Conservation (phyloP, 352 stramenopile genomes). For the Phytophthora sp. region DNA sequence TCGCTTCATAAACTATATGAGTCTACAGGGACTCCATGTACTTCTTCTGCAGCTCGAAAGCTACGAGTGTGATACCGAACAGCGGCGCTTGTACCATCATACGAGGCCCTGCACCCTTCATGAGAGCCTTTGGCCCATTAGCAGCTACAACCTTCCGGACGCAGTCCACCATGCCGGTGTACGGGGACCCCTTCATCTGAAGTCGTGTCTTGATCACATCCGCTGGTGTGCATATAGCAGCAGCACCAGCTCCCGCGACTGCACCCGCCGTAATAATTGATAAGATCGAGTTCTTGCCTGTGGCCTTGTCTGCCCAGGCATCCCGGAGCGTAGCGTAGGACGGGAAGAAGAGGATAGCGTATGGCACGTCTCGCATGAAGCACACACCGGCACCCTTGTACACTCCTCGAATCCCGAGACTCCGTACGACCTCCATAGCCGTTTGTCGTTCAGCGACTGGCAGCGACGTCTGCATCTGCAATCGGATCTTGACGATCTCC, state of each 20-base stretch:
- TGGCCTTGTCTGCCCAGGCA: slow-evolving; percentile 43
- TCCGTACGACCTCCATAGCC: slow-evolving; percentile 61
- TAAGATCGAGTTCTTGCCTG: slow-evolving; percentile 61
- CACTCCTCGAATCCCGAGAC: slow-evolving; percentile 79
- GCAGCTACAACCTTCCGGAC: slow-evolving; percentile 74
- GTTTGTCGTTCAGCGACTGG: slow-evolving; percentile 64
- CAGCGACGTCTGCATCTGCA: slow-evolving; percentile 87
- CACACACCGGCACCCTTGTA: slow-evolving; percentile 90
- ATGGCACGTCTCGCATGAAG: slow-evolving; percentile 92
- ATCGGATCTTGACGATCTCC: slow-evolving; percentile 93
- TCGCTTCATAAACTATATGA: not conserved
- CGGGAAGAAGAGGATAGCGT: slow-evolving; percentile 94
- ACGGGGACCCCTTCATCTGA: slow-evolving; percentile 81
- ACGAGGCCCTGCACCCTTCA: slow-evolving; percentile 84
- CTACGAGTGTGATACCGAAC: slow-evolving; percentile 84
- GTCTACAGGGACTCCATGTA: slow-evolving; percentile 76
- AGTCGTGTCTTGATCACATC: slow-evolving; percentile 92
- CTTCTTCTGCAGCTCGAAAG: slow-evolving; percentile 90
- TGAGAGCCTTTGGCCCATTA: slow-evolving; percentile 84
- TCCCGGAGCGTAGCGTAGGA: slow-evolving; percentile 80
- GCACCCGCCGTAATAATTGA: slow-evolving; percentile 72
- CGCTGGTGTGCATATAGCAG: slow-evolving; percentile 61
- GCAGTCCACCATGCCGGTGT: slow-evolving; percentile 87
- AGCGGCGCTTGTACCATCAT: slow-evolving; percentile 90
- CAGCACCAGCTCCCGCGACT: slow-evolving; percentile 63